Evolutionary conservation across 805 yeast species (phyloP).

Genomic region (Crinitomyces ghanaensis): DNA sequence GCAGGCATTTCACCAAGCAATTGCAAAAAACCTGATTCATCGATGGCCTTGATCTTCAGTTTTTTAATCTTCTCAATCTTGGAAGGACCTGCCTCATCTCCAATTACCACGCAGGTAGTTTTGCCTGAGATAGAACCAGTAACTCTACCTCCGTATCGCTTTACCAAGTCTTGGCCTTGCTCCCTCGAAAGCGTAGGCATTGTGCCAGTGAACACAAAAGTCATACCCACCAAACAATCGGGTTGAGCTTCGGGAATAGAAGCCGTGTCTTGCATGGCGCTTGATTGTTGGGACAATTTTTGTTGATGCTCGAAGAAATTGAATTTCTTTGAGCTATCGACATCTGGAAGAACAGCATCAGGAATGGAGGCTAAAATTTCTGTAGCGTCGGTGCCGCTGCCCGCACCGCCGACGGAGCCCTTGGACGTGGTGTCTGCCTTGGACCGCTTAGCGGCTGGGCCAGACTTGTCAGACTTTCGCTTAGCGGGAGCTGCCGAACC

Average conservation of each 20-base stretch:
- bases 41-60: slow-evolving; percentile 65
- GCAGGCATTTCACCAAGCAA: slow-evolving; percentile 73
- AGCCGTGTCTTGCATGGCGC: slow-evolving; percentile 15
- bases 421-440: neutral
- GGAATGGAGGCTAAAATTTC: slow-evolving; percentile 55
- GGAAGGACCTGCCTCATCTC: slow-evolving; percentile 95
- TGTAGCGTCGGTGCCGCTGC: slow-evolving; percentile 38
- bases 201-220: slow-evolving; percentile 88
- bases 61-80: slow-evolving; percentile 72
- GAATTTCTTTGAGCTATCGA: slow-evolving; percentile 38
- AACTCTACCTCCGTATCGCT: slow-evolving; percentile 83
- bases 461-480: slow-evolving; percentile 1
- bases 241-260: slow-evolving; percentile 74
- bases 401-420: slow-evolving; percentile 4
- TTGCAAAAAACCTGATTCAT: slow-evolving; percentile 74
- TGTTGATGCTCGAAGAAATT: slow-evolving; percentile 50
- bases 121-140: slow-evolving; percentile 71
- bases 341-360: slow-evolving; percentile 54
- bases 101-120: slow-evolving; percentile 82
- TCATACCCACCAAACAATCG: slow-evolving; percentile 77
- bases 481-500: slow-evolving; percentile 1
- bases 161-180: slow-evolving; percentile 64
- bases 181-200: slow-evolving; percentile 71
- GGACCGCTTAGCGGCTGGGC: neutral
- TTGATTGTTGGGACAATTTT: slow-evolving; percentile 19